A percentile compares a stretch with the other conserved stretches of the same genome.
Evolutionary conservation across 2,329 filamentous ascomycete genomes (phyloP).

Genomic region (Alternaria sp.): DNA sequence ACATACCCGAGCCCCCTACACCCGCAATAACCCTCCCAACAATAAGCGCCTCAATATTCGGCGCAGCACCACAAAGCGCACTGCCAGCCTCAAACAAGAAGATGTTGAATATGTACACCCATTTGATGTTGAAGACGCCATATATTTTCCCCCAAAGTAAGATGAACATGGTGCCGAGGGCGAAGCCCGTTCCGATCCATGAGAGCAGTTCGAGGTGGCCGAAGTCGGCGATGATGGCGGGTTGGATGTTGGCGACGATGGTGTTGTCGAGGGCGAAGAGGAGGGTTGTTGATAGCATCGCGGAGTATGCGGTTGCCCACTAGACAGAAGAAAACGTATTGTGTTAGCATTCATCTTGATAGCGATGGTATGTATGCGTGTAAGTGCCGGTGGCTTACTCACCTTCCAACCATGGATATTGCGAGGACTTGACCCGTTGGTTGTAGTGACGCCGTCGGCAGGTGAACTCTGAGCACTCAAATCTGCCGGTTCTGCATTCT

Average conservation of each 20-base stretch:
- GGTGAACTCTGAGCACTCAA: neutral
- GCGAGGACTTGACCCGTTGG: neutral
- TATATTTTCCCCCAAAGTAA: constrained; percentile 46
- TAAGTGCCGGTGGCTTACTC: neutral
- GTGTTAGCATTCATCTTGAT: neutral
- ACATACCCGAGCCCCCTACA: constrained; percentile 53
- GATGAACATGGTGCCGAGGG: constrained; percentile 28
- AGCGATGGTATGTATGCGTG: rapidly evolving
- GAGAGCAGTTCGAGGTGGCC: constrained; percentile 32
- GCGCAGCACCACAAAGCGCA: constrained; percentile 43
- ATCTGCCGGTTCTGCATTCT: neutral
- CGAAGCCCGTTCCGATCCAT: constrained; percentile 41
- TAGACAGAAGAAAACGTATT: neutral
- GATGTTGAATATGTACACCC: constrained; percentile 28
- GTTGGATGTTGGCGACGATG: constrained; percentile 41
- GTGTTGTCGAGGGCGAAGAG: constrained; percentile 33
- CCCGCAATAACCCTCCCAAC: constrained; percentile 56
- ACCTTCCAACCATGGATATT: constrained; percentile 4
- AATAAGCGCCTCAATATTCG: constrained; percentile 39
- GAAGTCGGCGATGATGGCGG: constrained; percentile 29
- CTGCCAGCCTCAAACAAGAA: constrained; percentile 38
- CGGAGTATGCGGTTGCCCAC: neutral
- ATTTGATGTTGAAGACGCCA: constrained; percentile 55
- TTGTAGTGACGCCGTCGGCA: neutral
- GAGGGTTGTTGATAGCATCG: constrained; percentile 2